Conservation (phyloP, 371 early-diverging fungal species). For the Sanchytrium tribonematis region DNA sequence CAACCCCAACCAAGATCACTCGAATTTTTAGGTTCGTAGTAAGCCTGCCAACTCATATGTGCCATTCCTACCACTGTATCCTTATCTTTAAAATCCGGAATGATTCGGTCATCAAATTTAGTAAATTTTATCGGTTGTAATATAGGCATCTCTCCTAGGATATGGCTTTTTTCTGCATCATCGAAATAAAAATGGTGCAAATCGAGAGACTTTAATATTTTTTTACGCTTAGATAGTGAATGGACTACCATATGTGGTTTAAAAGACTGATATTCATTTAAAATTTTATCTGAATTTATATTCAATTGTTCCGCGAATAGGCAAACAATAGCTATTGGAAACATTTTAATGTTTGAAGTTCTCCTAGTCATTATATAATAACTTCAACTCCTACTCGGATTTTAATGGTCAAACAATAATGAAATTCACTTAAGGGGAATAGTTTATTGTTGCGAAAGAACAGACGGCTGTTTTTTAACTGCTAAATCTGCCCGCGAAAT, state of each 20-base stretch:
- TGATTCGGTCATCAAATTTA: background rate
- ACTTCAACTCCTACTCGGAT: too few relatives aligned
- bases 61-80: slow-evolving; percentile 34
- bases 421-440: too few relatives aligned
- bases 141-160: background rate
- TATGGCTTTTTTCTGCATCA: background rate
- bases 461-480: too few relatives aligned
- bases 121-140: background rate
- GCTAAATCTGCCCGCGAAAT: background rate
- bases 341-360: too few relatives aligned
- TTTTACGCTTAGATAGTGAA: background rate
- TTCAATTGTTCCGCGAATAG: too few relatives aligned
- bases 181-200: background rate
- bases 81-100: slow-evolving; percentile 43
- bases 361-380: too few relatives aligned
- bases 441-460: too few relatives aligned
- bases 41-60: slow-evolving; percentile 47
- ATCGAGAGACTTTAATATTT: background rate
- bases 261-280: too few relatives aligned
- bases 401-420: too few relatives aligned
- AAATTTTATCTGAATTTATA: too few relatives aligned
- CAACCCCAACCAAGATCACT: slow-evolving; percentile 42
- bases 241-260: background rate
- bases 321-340: too few relatives aligned
- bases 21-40: slow-evolving; percentile 32